A percentile compares a stretch with the other conserved stretches of the same genome.
Conservation (phyloP, 495 filamentous ascomycete genomes). For the Pseudoneurospora amorphoporcata region DNA sequence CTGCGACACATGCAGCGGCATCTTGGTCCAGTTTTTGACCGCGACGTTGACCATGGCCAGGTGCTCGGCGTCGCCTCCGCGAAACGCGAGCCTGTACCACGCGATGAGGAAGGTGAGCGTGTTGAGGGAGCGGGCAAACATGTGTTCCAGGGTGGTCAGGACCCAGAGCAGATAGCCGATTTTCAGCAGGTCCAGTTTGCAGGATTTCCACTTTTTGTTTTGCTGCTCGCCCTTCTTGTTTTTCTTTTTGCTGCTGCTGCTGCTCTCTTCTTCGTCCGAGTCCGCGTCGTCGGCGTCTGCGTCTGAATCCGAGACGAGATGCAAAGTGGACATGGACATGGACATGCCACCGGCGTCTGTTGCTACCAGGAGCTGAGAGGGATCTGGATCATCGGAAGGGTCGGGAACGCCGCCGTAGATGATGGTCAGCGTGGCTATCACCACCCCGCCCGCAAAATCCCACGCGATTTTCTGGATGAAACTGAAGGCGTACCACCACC, state of each 20-base stretch:
- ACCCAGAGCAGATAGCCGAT: slow-evolving; percentile 12
- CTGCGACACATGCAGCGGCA: slow-evolving; percentile 6
- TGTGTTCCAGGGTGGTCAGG: slow-evolving; percentile 10
- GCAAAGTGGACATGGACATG: neutral
- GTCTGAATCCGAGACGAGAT: neutral
- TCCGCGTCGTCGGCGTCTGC: neutral
- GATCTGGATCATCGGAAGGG: too few species aligned
- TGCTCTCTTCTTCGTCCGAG: neutral
- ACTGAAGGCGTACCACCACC: neutral
- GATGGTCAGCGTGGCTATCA: neutral
- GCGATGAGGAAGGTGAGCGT: slow-evolving; percentile 11
- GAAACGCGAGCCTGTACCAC: slow-evolving; percentile 3
- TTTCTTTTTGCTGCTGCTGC: neutral
- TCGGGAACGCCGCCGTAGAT: rapidly evolving
- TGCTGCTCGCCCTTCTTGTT: neutral
- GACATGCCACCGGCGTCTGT: neutral
- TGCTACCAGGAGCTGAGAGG: too few species aligned
- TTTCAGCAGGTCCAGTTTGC: neutral
- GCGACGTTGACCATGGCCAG: slow-evolving; percentile 1
- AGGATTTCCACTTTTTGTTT: neutral
- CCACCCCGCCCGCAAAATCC: neutral
- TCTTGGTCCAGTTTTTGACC: slow-evolving; percentile 1
- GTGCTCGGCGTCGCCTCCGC: slow-evolving; percentile 5
- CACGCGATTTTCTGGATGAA: slow-evolving; percentile 1
- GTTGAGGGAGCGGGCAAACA: slow-evolving; percentile 8